Percentiles rank a stretch among this genome's conserved stretches.
Evolutionary conservation across 306 rosid genomes (phyloP).

Genomic region (Cotoneaster glaucophyllus): DNA sequence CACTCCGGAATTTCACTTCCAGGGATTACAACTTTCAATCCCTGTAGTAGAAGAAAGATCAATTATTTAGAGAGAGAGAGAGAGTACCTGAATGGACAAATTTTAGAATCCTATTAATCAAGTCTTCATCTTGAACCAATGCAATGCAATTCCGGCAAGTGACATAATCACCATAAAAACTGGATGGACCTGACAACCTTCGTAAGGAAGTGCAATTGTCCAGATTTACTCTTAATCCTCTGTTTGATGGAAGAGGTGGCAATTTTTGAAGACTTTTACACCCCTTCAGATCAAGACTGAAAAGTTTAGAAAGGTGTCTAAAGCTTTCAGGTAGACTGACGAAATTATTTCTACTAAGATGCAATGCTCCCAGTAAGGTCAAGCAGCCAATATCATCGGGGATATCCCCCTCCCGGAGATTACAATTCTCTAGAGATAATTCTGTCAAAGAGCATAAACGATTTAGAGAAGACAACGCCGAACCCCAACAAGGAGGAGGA

Average conservation of each 20-base stretch:
- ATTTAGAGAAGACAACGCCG: background rate
- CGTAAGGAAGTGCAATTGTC: background rate
- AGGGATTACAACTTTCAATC: too few species aligned
- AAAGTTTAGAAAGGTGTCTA: too few species aligned
- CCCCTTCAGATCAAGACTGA: too few species aligned
- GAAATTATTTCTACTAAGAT: too few species aligned
- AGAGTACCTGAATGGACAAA: background rate
- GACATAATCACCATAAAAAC: background rate
- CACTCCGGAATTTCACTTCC: too few species aligned
- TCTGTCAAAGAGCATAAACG: fast-evolving
- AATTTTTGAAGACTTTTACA: too few species aligned
- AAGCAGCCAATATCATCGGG: too few species aligned
- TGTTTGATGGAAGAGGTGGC: too few species aligned
- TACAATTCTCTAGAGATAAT: fast-evolving
- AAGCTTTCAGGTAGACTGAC: too few species aligned
- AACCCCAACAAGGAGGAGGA: background rate
- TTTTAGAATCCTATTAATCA: background rate
- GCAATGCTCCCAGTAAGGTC: fast-evolving
- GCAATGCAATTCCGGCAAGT: background rate
- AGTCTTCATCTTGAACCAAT: background rate
- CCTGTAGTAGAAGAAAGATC: too few species aligned
- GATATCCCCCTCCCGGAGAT: too few species aligned
- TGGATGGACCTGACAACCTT: background rate
- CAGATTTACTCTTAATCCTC: background rate
- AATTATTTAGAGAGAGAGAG: background rate